Evolutionary conservation across 2,329 filamentous ascomycete genomes (phyloP).

Genomic region (Aspergillus puulaauensis): DNA sequence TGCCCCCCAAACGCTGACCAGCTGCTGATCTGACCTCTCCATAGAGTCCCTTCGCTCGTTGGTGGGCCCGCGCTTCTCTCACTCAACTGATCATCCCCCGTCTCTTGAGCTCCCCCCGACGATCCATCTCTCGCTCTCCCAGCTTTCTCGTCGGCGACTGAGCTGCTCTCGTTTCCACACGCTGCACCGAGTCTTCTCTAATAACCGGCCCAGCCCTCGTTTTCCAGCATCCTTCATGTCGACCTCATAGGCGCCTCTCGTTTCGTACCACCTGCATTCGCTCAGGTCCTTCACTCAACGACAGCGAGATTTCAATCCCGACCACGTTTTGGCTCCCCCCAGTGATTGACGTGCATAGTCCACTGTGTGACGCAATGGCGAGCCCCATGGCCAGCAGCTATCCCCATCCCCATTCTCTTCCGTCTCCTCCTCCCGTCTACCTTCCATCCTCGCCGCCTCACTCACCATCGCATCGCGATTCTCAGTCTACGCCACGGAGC

Average conservation of each 20-base stretch:
- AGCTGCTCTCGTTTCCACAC: conserved; percentile 9
- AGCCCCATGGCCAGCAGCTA: conserved; percentile 23
- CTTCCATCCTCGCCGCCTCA: conserved; percentile 38
- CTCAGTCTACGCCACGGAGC: conserved; percentile 21
- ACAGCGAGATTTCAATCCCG: neutral
- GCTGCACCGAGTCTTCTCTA: neutral
- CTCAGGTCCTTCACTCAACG: neutral
- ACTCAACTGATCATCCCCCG: conserved; percentile 6
- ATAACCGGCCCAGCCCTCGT: neutral
- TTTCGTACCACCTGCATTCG: conserved; percentile 6
- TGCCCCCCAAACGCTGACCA: neutral
- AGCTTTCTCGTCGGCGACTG: neutral
- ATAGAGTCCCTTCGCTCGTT: conserved; percentile 8
- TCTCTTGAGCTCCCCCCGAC: conserved; percentile 5
- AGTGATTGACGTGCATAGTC: neutral
- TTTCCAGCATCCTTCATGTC: conserved; percentile 9
- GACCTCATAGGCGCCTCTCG: conserved; percentile 9
- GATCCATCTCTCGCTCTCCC: conserved; percentile 10
- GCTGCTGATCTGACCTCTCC: conserved; percentile 1
- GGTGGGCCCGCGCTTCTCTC: conserved; percentile 11
- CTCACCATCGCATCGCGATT: conserved; percentile 20
- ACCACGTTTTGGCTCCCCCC: neutral
- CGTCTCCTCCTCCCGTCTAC: conserved; percentile 46
- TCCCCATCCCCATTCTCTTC: conserved; percentile 31
- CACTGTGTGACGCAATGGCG: conserved; percentile 24